Conservation (phyloP, 2,329 filamentous ascomycete genomes). For the Venturia oleaginea region DNA sequence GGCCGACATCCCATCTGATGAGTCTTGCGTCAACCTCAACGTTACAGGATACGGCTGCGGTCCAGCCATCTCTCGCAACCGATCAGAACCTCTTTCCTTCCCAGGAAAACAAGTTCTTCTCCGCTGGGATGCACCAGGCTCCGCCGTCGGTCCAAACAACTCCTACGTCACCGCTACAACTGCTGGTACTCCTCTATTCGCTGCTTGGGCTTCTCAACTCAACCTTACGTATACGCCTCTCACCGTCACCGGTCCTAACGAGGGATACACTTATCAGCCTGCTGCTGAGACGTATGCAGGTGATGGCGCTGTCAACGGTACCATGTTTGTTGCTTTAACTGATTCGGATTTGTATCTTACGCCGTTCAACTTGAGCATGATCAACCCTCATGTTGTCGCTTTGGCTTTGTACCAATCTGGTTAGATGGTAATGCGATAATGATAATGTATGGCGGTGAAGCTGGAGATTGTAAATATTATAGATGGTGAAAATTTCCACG, state of each 20-base stretch:
- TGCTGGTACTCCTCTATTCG: conserved; percentile 54
- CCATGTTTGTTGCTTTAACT: conserved; percentile 70
- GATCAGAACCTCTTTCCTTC: conserved; percentile 61
- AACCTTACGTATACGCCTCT: conserved; percentile 43
- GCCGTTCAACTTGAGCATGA: conserved; percentile 63
- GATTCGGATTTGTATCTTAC: conserved; percentile 60
- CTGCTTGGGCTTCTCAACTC: conserved; percentile 69
- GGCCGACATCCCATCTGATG: conserved; percentile 33
- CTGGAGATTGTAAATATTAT: background rate
- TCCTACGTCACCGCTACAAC: conserved; percentile 59
- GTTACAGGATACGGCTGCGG: conserved; percentile 48
- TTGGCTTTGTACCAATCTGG: conserved; percentile 71
- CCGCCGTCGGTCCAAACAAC: conserved; percentile 68
- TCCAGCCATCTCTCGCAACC: conserved; percentile 59
- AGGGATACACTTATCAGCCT: conserved; percentile 64
- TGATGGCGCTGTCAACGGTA: conserved; percentile 64
- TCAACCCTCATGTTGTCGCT: conserved; percentile 70
- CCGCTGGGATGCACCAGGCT: conserved; percentile 62
- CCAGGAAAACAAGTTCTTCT: conserved; percentile 64
- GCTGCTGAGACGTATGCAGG: conserved; percentile 56
- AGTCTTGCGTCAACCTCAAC: conserved; percentile 51
- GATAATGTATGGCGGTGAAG: background rate
- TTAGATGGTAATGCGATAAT: too few species aligned
- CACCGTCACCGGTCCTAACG: conserved; percentile 55
- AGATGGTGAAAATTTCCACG: background rate